Evolutionary conservation across 495 filamentous ascomycete genomes (phyloP).

Genomic region (Penicillium coprophilum): DNA sequence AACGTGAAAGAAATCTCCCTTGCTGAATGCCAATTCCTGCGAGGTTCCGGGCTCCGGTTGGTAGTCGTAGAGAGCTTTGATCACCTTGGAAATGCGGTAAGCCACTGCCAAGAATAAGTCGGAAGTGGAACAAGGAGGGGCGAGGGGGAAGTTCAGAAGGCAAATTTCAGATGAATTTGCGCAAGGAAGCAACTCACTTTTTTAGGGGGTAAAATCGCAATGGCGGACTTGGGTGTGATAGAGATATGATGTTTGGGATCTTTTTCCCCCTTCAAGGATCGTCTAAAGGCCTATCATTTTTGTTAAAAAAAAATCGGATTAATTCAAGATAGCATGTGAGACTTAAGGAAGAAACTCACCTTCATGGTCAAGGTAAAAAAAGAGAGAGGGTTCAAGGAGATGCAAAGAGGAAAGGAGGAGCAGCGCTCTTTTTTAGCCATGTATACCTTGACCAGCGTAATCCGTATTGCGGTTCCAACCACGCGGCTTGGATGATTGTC

Average conservation of each 20-base stretch:
- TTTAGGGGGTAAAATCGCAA: constrained; percentile 93
- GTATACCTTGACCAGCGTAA: neutral
- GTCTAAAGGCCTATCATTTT: constrained; percentile 66
- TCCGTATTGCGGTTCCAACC: constrained; percentile 28
- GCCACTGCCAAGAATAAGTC: constrained; percentile 17
- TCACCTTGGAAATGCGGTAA: constrained; percentile 63
- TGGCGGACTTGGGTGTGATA: constrained; percentile 88
- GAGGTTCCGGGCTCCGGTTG: constrained; percentile 60
- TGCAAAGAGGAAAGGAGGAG: constrained; percentile 15
- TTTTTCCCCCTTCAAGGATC: constrained; percentile 86
- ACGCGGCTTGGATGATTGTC: constrained; percentile 19
- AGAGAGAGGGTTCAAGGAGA: constrained; percentile 11
- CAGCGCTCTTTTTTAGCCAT: constrained; percentile 12
- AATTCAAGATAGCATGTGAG: constrained; percentile 20
- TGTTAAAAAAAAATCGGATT: constrained; percentile 14
- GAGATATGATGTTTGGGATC: constrained; percentile 75
- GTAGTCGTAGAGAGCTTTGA: constrained; percentile 95
- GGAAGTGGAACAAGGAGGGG: constrained; percentile 20
- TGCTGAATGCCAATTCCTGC: constrained; percentile 85
- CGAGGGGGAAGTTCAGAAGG: constrained; percentile 9
- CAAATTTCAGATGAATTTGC: constrained; percentile 10
- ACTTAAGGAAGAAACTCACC: constrained; percentile 23
- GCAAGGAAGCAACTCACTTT: constrained; percentile 61
- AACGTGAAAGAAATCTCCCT: constrained; percentile 98
- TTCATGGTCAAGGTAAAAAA: constrained; percentile 23